Evolutionary conservation across 306 rosid genomes (phyloP).

Genomic region (Lathyrus sativus): DNA sequence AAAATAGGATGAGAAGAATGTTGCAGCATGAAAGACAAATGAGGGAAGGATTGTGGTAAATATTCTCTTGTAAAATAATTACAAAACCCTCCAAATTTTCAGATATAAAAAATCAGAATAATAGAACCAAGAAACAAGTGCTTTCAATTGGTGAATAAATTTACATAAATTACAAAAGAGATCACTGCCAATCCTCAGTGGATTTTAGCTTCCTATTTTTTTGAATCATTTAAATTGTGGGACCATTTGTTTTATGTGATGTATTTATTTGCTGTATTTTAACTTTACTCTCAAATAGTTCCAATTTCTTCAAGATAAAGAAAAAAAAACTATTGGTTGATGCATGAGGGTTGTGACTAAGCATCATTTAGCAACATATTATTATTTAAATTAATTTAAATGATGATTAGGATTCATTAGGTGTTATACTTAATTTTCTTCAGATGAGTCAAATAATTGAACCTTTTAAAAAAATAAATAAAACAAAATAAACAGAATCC

Average conservation of each 20-base stretch:
- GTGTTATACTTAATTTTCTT: conserved; percentile 25
- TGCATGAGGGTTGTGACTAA: conserved; percentile 35
- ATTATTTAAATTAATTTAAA: conserved; percentile 15
- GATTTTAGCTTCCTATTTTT: conserved; percentile 61
- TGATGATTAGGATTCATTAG: conserved; percentile 33
- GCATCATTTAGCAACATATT: conserved; percentile 23
- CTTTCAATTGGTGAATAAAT: conserved; percentile 34
- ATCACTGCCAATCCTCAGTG: conserved; percentile 64
- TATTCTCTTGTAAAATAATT: conserved; percentile 43
- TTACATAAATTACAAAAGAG: conserved; percentile 45
- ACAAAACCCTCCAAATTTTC: conserved; percentile 72
- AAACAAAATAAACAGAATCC: not conserved
- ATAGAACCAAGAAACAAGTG: conserved; percentile 42
- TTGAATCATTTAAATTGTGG: conserved; percentile 66
- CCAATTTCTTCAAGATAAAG: conserved; percentile 41
- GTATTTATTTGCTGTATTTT: conserved; percentile 55
- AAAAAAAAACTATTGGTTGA: conserved; percentile 39
- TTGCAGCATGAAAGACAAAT: conserved; percentile 48
- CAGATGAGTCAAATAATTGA: conserved; percentile 22
- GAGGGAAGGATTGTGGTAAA: conserved; percentile 35
- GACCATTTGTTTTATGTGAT: conserved; percentile 51
- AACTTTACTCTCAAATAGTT: conserved; percentile 39
- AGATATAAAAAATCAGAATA: conserved; percentile 55
- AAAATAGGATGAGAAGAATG: conserved; percentile 53
- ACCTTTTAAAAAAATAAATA: not conserved